These are phyloP conservation scores for Pyrenopolyporus hunteri DNA, from an alignment of 495 filamentous ascomycete species.

Conservation along the genomic window DNA sequence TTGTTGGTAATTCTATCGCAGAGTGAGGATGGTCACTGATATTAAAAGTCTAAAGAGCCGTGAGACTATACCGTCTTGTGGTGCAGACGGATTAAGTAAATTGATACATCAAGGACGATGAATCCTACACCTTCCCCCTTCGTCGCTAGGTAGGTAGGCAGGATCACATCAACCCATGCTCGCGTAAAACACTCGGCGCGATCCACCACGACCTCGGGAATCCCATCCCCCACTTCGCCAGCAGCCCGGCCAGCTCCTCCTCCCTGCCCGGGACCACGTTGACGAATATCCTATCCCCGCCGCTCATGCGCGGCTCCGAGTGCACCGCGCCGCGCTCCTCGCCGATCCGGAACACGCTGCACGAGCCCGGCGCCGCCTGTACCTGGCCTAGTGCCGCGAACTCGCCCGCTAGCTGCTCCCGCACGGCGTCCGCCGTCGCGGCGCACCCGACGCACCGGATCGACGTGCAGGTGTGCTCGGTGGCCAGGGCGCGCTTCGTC, in stretches of 20 bases:
- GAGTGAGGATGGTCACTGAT: too few species aligned
- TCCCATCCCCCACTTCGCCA: constrained; percentile 44
- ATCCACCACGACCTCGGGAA: constrained; percentile 44
- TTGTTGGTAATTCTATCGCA: too few species aligned
- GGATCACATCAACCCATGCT: constrained; percentile 7
- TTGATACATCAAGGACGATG: too few species aligned
- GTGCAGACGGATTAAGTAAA: too few species aligned
- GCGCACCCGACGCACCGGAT: constrained; percentile 42
- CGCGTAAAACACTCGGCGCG: constrained; percentile 24
- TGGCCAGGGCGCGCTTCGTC: constrained; percentile 22
- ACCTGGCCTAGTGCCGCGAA: constrained; percentile 21
- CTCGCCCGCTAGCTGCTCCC: constrained; percentile 25
- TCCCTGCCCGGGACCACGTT: constrained; percentile 43
- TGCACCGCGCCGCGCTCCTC: constrained; percentile 42
- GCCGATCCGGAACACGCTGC: constrained; percentile 40
- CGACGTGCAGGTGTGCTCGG: constrained; percentile 38
- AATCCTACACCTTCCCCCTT: too few species aligned
- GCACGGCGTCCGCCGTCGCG: constrained; percentile 36
- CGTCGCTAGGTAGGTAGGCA: too few species aligned
- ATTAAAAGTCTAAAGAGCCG: too few species aligned
- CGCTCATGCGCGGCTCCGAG: constrained; percentile 41
- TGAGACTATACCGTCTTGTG: too few species aligned
- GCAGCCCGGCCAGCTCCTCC: constrained; percentile 38
- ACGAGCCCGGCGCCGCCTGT: constrained; percentile 26
- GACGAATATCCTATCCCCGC: constrained; percentile 43